Conservation (phyloP, 441 rosid species). For the Codiaeum variegatum region DNA sequence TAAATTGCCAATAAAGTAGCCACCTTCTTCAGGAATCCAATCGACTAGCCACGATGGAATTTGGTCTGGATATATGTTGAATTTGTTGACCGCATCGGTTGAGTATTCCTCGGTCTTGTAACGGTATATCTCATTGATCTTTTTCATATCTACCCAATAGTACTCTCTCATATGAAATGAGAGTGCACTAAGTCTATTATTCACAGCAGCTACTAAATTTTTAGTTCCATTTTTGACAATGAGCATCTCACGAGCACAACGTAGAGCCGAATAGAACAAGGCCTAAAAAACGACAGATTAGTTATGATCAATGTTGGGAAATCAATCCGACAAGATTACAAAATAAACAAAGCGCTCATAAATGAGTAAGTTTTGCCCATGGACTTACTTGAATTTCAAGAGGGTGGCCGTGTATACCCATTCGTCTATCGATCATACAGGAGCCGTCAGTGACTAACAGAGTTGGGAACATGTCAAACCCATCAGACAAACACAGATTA, state of each 20-base stretch:
- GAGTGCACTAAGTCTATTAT: conserved; percentile 79
- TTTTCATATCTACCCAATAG: conserved; percentile 80
- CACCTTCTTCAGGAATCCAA: conserved; percentile 88
- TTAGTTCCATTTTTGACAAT: conserved; percentile 69
- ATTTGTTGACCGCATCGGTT: conserved; percentile 78
- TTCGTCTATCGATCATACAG: conserved; percentile 92
- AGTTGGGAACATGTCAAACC: conserved; percentile 93
- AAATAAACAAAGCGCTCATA: no score
- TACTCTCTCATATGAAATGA: conserved; percentile 89
- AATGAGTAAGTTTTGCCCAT: no score
- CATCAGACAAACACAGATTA: conserved; percentile 72
- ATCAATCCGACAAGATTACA: no score
- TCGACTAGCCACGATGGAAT: conserved; percentile 95
- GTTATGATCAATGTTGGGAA: no score
- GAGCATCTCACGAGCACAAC: conserved; percentile 87
- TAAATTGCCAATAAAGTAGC: conserved; percentile 79
- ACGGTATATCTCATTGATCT: conserved; percentile 92
- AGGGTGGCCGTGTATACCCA: conserved; percentile 98
- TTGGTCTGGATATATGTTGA: conserved; percentile 92
- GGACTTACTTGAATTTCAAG: conserved; percentile 91
- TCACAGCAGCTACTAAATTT: conserved; percentile 75
- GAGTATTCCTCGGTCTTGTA: conserved; percentile 94
- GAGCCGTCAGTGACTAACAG: conserved; percentile 93
- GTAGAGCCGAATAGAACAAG: conserved; percentile 77
- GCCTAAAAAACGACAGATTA: conserved; percentile 42